Conservation (phyloP, 139 green algal genomes). For the Desmodesmus armatus region DNA sequence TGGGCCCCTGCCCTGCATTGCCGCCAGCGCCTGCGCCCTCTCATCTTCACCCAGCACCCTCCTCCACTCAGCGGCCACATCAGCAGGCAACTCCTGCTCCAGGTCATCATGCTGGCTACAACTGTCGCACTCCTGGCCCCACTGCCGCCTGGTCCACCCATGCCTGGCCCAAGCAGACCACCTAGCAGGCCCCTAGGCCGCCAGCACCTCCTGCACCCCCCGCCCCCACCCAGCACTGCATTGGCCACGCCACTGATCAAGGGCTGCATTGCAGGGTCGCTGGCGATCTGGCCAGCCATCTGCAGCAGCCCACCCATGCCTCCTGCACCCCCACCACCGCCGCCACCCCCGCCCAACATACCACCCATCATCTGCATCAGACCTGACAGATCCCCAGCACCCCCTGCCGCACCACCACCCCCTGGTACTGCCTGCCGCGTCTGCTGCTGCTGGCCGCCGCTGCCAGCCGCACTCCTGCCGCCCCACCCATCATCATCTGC, state of each 20-base stretch:
- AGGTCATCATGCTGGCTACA: slow-evolving; percentile 21
- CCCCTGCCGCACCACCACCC: background rate
- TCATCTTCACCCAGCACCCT: slow-evolving; percentile 36
- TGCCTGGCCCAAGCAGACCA: slow-evolving; percentile 21
- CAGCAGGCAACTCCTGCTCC: slow-evolving; percentile 26
- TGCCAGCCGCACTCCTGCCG: no score
- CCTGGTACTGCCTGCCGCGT: background rate
- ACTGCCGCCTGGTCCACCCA: slow-evolving; percentile 31
- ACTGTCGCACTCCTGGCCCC: background rate
- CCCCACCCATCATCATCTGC: slow-evolving; percentile 1
- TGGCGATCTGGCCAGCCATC: slow-evolving; percentile 54
- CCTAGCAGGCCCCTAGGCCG: slow-evolving; percentile 44
- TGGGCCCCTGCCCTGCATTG: background rate
- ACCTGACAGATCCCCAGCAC: slow-evolving; percentile 28
- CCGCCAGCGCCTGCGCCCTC: background rate
- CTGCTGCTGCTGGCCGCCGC: background rate
- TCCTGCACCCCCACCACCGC: slow-evolving; percentile 27
- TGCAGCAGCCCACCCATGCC: slow-evolving; percentile 58
- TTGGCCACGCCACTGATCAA: slow-evolving; percentile 43
- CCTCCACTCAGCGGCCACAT: slow-evolving; percentile 38
- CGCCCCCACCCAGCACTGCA: slow-evolving; percentile 46
- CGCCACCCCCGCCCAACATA: slow-evolving; percentile 25
- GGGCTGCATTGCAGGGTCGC: slow-evolving; percentile 61
- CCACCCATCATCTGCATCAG: slow-evolving; percentile 57
- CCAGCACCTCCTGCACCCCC: slow-evolving; percentile 35